Evolutionary conservation across 352 stramenopile species (phyloP).

Genomic region (Globisporangium megalacanthum): DNA sequence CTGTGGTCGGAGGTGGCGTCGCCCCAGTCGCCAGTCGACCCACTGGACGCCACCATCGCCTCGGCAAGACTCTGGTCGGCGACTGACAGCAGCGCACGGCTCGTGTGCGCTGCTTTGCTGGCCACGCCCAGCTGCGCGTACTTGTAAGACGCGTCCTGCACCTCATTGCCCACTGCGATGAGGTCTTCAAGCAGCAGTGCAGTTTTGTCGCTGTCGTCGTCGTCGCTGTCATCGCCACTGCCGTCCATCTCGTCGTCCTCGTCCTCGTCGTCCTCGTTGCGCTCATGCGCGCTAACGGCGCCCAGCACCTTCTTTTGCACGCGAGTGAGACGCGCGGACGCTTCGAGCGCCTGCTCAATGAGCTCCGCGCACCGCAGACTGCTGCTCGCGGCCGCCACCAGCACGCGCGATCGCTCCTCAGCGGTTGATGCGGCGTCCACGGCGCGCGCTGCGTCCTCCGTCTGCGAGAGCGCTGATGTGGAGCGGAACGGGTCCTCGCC

Average conservation of each 20-base stretch:
- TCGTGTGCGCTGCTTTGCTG: constrained; percentile 45
- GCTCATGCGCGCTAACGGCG: constrained; percentile 20
- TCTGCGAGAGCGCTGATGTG: constrained; percentile 20
- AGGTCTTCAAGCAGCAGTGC: constrained; percentile 58
- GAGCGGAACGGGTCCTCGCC: constrained; percentile 50
- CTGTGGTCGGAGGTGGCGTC: constrained; percentile 5
- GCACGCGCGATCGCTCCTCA: constrained; percentile 30
- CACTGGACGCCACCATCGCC: constrained; percentile 15
- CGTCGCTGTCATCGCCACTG: constrained; percentile 17
- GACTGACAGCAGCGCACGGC: constrained; percentile 39
- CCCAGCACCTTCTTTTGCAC: constrained; percentile 36
- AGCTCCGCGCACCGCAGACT: constrained; percentile 72
- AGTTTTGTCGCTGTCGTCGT: constrained; percentile 24
- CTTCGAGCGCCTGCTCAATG: constrained; percentile 63
- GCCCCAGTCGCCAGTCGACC: constrained; percentile 5
- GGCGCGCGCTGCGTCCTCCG: constrained; percentile 30
- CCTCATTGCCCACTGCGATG: constrained; percentile 39
- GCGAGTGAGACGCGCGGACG: constrained; percentile 36
- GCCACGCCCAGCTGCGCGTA: constrained; percentile 43
- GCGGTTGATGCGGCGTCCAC: constrained; percentile 17
- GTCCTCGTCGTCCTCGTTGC: constrained; percentile 9
- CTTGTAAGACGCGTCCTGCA: constrained; percentile 41
- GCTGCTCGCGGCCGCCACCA: constrained; percentile 37
- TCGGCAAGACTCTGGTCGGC: constrained; percentile 42
- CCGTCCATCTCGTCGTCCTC: constrained; percentile 17